Base-by-base conservation (phyloP, 2,329 filamentous ascomycete genomes). In the Ceratocystis alfenasii region DNA sequence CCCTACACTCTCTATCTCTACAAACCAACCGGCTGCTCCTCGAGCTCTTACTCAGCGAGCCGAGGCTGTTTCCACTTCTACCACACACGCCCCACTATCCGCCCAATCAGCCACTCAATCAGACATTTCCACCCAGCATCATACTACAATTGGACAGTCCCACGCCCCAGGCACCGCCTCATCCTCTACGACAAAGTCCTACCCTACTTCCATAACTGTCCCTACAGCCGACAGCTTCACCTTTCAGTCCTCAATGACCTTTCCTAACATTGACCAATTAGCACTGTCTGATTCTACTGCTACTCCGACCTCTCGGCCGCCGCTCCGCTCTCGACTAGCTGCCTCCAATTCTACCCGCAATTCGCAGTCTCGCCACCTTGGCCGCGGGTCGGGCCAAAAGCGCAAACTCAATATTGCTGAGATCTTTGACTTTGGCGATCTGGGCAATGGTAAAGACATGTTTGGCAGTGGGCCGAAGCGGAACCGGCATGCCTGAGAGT, bases 361-460 rank as follows among this genome's bases (percentile, higher is more conserved):
- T 72, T 48, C 69, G 70, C n/a, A 72, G 70, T 28, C 68, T 69
- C 22, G 74, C 69, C 78, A 81, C 61, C 75, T 89, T 7, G 84
- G 85, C 3, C 81, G 81, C 67, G 85, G 83, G 5, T 83, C 87
- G 7, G 88, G 88, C 1, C 81, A 84, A 70, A 93, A 93, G 74
- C 81, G 88, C 53, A 83, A 87, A 71, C 81, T 89, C 70, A 87
- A 88, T 70, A 82, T 89, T 71, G 83, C 84, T 28, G 88, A 92
- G 71, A 85, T 90, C 65, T 91, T 91, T 72, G 87, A 90, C 71
- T 77, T 88, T 6, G 83, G 84, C 64, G 84, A 83, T 69, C 74
- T 88, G 63, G 81, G 81, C 41, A 79, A 82, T 67, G 82, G 82
- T 55, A 87, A 87, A 72, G 87, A 89, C 68, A 73, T 78, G 44